phyloP scores from a whole-genome alignment of 2,329 filamentous ascomycete genomes.

The Cladosporium phlei region DNA sequence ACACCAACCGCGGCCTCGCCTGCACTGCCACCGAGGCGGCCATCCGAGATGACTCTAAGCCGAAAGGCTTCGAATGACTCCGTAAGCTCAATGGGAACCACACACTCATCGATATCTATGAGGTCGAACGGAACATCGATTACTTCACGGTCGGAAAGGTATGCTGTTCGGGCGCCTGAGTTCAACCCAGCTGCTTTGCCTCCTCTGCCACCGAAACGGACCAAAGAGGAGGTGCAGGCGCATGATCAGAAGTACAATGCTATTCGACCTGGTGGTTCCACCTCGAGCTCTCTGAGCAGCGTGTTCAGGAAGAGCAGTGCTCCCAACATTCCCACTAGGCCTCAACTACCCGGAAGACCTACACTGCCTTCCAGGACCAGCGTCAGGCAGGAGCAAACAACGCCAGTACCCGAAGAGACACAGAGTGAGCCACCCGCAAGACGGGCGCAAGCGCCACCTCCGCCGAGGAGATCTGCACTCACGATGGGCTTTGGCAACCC shows the following conservation, averaged over 20 bases:
- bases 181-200: slow-evolving; percentile 54
- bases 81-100: slow-evolving; percentile 46
- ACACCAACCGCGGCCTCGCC: slow-evolving; percentile 33
- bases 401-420: not conserved
- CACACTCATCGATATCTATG: slow-evolving; percentile 46
- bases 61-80: slow-evolving; percentile 47
- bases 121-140: slow-evolving; percentile 37
- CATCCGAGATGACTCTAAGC: slow-evolving; percentile 35
- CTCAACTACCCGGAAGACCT: slow-evolving; percentile 3
- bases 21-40: slow-evolving; percentile 41
- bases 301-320: slow-evolving; percentile 6
- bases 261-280: slow-evolving; percentile 13
- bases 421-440: slow-evolving; percentile 11
- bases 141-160: slow-evolving; percentile 24
- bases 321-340: slow-evolving; percentile 13
- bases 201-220: slow-evolving; percentile 48
- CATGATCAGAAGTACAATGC: slow-evolving; percentile 22
- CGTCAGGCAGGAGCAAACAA: slow-evolving; percentile 6
- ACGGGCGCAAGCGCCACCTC: slow-evolving; percentile 20
- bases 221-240: slow-evolving; percentile 38
- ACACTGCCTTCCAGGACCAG: slow-evolving; percentile 7
- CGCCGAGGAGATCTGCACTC: slow-evolving; percentile 26
- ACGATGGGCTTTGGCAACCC: slow-evolving; percentile 25
- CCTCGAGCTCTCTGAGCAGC: not conserved
- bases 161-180: slow-evolving; percentile 42